Evolutionary conservation across 2,329 filamentous ascomycete genomes (phyloP), one percentile per base, ranked within the genome.

Genomic region (Pseudofabraea citricarpa): DNA sequence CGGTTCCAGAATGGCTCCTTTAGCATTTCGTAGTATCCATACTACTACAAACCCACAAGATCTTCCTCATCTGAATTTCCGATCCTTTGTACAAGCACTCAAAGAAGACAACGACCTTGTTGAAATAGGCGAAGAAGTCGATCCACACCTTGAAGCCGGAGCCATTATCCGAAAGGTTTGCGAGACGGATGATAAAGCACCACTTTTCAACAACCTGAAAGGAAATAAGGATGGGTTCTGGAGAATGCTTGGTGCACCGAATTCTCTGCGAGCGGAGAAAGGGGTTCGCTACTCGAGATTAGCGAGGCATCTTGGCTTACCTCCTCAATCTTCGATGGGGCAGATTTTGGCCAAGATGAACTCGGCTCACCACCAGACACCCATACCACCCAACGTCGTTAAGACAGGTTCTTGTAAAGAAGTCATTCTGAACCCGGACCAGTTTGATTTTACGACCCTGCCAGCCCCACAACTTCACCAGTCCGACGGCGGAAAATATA

Each of bases 181-280:
- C 46, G 73, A 76, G 46, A 65, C 58, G 0, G 52, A 71, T 33
- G 66, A 64, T 43, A 71, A 70, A 39, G 72, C 73, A 1, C 72
- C 72, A 0, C 62, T 77, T 0, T 74, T 76, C 62, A 71, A 74
- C 56, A 76, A 75, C 20, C 44, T 76, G 41, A 72, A 67, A 41
- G 72, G 72, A 2, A 56, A 58, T 4, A 51, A 67, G 23, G 52
- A 72, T 29, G 72, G 72, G 7, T 57, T 76, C 1, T 75, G 60
- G 48, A 61, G 71, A 8, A 74, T 75, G 18, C 61, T 76, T 4
- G 72, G 71, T 18, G 66, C 65, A 0, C 64, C 71, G 0, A 66
- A 55, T 3, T 64, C 61, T 1, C 58, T 74, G 0, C 55, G 69
- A 1, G 58, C 50, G 2, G 52, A 58, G 6, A 24, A 52, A 1